Evolutionary conservation across 106 monocot species (phyloP), one percentile per base, ranked within the genome.

Genomic region (Allium fistulosum): DNA sequence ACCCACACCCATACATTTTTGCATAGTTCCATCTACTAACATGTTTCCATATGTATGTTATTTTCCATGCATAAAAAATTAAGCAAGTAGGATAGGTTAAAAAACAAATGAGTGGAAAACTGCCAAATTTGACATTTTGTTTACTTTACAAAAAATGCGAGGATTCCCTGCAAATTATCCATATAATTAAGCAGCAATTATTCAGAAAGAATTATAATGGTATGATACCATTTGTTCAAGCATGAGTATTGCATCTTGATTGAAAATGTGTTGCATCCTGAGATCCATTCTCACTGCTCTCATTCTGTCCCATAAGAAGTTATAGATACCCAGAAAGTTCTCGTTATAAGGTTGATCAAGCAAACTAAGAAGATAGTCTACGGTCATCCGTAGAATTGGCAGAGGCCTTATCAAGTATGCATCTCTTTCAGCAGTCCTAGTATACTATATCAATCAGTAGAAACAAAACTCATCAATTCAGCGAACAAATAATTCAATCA

Each of bases 281-380:
- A 99, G 89, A 77, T 99, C 99, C 93, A 99, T 85, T 64, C 99
- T 78, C 65, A 99, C 72, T 52, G 93, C 93, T 61, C 99, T 74
- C 99, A 99, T 99, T 70, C 99, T 80, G 76, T 93, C 93, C 99
- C 99, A 99, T 65, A 99, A 81, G 68, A 99, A 99, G 75, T 99
- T 99, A 70, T 99, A 99, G 12, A 90, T 76, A 50, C 77, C 71
- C 62, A 99, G 64, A 66, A 99, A 92, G 53, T 76, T 80, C n/a
- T 77, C 78, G 72, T 75, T 66, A 70, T 99, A 99, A 45, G 93
- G 81, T 69, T 85, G 89, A 74, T 87, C 72, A 72, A 93, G 74
- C 62, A 99, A 83, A 72, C 75, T 58, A 62, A 99, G 76, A 74
- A 99, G 99, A 81, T 99, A 90, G 71, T 85, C 81, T 66, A 99